Percentiles rank a stretch among this genome's conserved stretches.
Conservation (phyloP, 352 stramenopile genomes). For the Aphanomyces astaci region DNA sequence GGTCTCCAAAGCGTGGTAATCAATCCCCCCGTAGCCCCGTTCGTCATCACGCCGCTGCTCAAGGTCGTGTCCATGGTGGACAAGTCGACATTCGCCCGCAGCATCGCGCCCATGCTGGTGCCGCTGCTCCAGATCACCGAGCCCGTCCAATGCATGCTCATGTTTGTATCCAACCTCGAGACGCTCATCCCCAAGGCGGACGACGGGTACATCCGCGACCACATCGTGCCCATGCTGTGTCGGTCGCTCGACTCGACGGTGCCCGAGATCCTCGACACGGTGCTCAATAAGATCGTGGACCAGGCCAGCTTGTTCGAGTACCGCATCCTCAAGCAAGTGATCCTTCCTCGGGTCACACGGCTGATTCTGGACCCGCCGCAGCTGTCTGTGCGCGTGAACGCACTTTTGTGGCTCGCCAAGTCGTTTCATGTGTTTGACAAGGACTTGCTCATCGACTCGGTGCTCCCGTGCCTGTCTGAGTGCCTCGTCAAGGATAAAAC, state of each 20-base stretch:
- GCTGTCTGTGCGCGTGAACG: conserved; percentile 78
- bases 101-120: conserved; percentile 77
- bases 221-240: conserved; percentile 82
- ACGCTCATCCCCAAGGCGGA: conserved; percentile 76
- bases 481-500: conserved; percentile 75
- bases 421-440: conserved; percentile 87
- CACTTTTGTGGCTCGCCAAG: conserved; percentile 77
- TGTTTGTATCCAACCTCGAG: conserved; percentile 83
- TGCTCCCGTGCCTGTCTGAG: conserved; percentile 63
- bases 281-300: conserved; percentile 84
- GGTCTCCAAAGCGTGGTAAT: conserved; percentile 70
- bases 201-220: conserved; percentile 82
- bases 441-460: conserved; percentile 73
- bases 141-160: conserved; percentile 84
- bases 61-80: conserved; percentile 84
- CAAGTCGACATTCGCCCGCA: conserved; percentile 72
- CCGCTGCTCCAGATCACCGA: conserved; percentile 73
- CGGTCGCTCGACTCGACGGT: conserved; percentile 75
- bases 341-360: conserved; percentile 78
- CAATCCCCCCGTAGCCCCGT: conserved; percentile 80
- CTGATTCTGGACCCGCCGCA: conserved; percentile 77
- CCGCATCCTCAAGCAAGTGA: conserved; percentile 81
- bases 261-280: conserved; percentile 77
- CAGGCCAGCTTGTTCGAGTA: conserved; percentile 84
- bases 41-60: conserved; percentile 80